Evolutionary conservation across 148 eudicot genomes (phyloP), one percentile per base, ranked within the genome.

Genomic region (Selenicereus undatus): DNA sequence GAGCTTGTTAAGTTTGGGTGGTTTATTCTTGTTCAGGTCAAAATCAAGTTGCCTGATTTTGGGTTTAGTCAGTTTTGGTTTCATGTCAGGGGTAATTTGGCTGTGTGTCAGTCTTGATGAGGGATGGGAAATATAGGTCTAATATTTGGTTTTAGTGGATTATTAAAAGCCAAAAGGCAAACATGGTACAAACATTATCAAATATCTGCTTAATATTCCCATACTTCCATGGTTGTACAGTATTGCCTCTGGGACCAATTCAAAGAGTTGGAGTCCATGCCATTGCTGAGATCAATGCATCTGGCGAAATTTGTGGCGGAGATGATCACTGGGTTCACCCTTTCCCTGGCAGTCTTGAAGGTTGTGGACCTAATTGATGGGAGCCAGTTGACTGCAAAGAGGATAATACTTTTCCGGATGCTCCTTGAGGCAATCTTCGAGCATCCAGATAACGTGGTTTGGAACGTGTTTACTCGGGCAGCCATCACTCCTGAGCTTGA

Each of bases 241-340:
- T 93, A 87, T 82, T 96, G 99, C 82, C 71, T 96, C 26, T 96
- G 98, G 98, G 99, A 96, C 79, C 97, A 93, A 72, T 96, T 87
- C 85, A 92, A 92, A 81, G 95, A 91, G 79, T 72, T 96, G 79
- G 99, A 96, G 81, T 86, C 95, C 6, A 96, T 93, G 95, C 78
- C 89, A 16, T 79, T 92, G 83, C 79, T 84, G 78, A 90, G 97
- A 87, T 96, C 94, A 6, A 91, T 89, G 91, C 92, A 94, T 82
- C 91, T 96, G 43, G 84, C 99, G 0, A 89, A 91, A 82, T 92
- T 96, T 79, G 85, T 85, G 8, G 93, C 93, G 0, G 93, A 92
- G 71, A 96, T 96, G 98, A 62, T 93, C 56, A 83, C 91, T 8
- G 86, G 90, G 56, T 96, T 91, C 75, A 84, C 85, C 60, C 93